Evolutionary conservation across 768 basidiomycete species (phyloP), one percentile per base, ranked within the genome.

Genomic region (Macrolepiota albuminosa): DNA sequence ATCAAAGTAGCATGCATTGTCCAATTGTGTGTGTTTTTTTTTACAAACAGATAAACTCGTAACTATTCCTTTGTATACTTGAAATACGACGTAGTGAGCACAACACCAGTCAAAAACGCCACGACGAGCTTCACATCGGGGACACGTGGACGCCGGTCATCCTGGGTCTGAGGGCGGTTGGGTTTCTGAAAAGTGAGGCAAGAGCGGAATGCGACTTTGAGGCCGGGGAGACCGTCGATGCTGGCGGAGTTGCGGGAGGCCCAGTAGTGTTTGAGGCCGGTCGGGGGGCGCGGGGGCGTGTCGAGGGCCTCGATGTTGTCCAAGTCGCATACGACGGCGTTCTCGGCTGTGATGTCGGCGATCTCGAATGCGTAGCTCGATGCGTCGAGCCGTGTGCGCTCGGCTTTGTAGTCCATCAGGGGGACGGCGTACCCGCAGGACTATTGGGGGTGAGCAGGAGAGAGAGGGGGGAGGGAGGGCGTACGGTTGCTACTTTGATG

Each of bases 371-470:
- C 76, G 69, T 70, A 81, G 33, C 79, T 74, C 21, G 24, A 6
- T 4, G n/a, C 11, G 45, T 80, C 73, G 16, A 85, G 80, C 9
- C 76, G 76, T 2, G 76, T 79, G 29, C 88, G 84, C 57, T 86
- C 82, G 4, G 75, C 72, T 43, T 81, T 70, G 71, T 82, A 89
- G 46, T 77, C 73, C 67, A 82, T 88, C 64, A 78, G 79, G 2
- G 88, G 87, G 29, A 88, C 80, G 0, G 80, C 79, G 63, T 78
- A 88, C 24, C 88, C 86, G 63, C 86, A 89, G 2, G 86, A 86
- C n/a, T n/a, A n/a, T n/a, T n/a, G n/a, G n/a, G n/a, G n/a, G n/a
- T n/a, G n/a, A 21, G 21, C 21, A 21, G 21, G 21, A 21, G 21
- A 21, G 21, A 21, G 21, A 14, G 8, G 45, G 10, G 45, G 53